Conservation (phyloP, 2,329 filamentous ascomycete genomes). For the Cytospora mali region DNA sequence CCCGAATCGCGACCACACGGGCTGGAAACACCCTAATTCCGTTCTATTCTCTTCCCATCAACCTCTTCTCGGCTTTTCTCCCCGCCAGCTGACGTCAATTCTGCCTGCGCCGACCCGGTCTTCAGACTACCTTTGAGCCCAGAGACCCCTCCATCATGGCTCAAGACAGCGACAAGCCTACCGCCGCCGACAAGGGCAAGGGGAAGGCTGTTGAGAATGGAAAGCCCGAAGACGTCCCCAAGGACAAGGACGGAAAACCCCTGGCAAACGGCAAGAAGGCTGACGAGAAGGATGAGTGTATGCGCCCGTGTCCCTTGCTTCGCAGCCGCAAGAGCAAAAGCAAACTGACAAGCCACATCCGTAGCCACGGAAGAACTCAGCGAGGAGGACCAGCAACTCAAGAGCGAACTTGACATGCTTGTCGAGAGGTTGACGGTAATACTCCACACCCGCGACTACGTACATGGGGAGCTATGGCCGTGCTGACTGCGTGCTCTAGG, state of each 20-base stretch:
- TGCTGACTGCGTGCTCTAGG: conserved; percentile 53
- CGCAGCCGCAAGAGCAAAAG: conserved; percentile 22
- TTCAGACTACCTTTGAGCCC: conserved; percentile 8
- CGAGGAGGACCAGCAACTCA: conserved; percentile 97
- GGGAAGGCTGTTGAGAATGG: conserved; percentile 77
- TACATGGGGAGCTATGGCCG: conserved; percentile 6
- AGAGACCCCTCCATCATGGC: conserved; percentile 63
- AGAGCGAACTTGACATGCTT: conserved; percentile 96
- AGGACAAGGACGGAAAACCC: conserved; percentile 71
- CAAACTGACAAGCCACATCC: conserved; percentile 41
- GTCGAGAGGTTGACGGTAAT: conserved; percentile 87
- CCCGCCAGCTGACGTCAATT: conserved; percentile 32
- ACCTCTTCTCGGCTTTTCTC: conserved; percentile 29
- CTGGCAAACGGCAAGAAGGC: conserved; percentile 76
- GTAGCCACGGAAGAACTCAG: conserved; percentile 79
- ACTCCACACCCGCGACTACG: neutral
- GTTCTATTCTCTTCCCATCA: neutral
- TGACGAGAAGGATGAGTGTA: conserved; percentile 62
- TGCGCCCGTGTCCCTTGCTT: conserved; percentile 33
- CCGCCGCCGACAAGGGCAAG: conserved; percentile 91
- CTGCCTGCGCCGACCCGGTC: conserved; percentile 25
- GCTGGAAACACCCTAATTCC: conserved; percentile 1
- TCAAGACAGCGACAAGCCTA: conserved; percentile 86
- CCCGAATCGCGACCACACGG: conserved; percentile 10
- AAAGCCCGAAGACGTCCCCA: conserved; percentile 60